phyloP scores from a whole-genome alignment of 1,284 basidiomycete species.

The Exobasidium rhododendri region DNA sequence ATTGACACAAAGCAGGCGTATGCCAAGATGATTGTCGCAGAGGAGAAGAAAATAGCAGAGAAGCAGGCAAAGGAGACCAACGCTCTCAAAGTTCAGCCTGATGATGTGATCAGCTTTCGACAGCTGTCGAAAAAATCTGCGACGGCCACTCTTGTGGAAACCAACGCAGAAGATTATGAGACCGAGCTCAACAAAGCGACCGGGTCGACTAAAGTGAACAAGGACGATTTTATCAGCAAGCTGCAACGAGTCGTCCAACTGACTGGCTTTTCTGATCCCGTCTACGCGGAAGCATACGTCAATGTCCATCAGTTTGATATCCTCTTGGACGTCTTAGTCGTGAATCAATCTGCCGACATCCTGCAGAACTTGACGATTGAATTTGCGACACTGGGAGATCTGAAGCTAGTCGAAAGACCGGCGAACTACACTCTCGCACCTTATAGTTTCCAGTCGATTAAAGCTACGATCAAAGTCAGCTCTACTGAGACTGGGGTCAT shows the following conservation, averaged over 20 bases:
- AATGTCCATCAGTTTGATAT: constrained; percentile 99
- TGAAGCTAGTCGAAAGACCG: constrained; percentile 95
- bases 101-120: constrained; percentile 86
- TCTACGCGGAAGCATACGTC: constrained; percentile 97
- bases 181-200: constrained; percentile 87
- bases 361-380: constrained; percentile 95
- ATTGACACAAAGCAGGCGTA: constrained; percentile 89
- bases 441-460: constrained; percentile 96
- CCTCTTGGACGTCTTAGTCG: constrained; percentile 83
- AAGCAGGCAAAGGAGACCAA: constrained; percentile 75
- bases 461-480: constrained; percentile 90
- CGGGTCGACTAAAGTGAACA: constrained; percentile 69
- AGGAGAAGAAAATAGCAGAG: constrained; percentile 65
- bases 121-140: constrained; percentile 91
- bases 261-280: constrained; percentile 96
- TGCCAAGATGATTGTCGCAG: constrained; percentile 90
- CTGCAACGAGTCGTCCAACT: constrained; percentile 91
- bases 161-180: constrained; percentile 65
- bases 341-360: constrained; percentile 93
- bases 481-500: constrained; percentile 93
- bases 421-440: constrained; percentile 88
- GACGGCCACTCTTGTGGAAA: constrained; percentile 59
- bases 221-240: constrained; percentile 95
- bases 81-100: constrained; percentile 76
- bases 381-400: constrained; percentile 93